Evolutionary conservation across 2,329 filamentous ascomycete species (phyloP).

Genomic region (Malbranchea zuffiana): DNA sequence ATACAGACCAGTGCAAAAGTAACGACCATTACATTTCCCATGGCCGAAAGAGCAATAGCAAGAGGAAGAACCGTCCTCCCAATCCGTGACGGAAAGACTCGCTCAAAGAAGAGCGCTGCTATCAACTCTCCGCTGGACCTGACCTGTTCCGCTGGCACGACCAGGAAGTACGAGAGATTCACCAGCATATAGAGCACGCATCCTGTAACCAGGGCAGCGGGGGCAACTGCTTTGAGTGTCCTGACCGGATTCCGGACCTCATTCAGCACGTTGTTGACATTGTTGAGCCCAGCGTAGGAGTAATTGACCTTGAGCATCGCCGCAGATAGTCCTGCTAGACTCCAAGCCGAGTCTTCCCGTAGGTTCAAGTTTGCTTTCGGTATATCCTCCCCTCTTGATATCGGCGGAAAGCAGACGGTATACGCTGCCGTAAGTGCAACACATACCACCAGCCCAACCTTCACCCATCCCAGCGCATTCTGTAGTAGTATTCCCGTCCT

Average conservation of each 20-base stretch:
- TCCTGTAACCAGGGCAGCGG: constrained; percentile 50
- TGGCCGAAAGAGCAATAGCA: constrained; percentile 55
- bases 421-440: constrained; percentile 53
- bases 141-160: constrained; percentile 57
- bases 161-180: constrained; percentile 53
- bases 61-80: constrained; percentile 51
- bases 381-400: too few relatives aligned
- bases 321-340: constrained; percentile 56
- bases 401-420: constrained; percentile 45
- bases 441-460: constrained; percentile 49
- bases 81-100: constrained; percentile 48
- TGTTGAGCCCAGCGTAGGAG: constrained; percentile 52
- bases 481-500: constrained; percentile 49
- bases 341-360: constrained; percentile 58
- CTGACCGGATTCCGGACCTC: constrained; percentile 58
- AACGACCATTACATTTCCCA: constrained; percentile 63
- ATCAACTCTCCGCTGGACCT: constrained; percentile 56
- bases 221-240: constrained; percentile 52
- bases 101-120: constrained; percentile 56
- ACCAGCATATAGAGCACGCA: constrained; percentile 56
- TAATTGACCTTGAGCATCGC: constrained; percentile 53
- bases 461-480: constrained; percentile 52
- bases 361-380: constrained; percentile 24
- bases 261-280: constrained; percentile 60
- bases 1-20: constrained; percentile 53